phyloP scores from a whole-genome alignment of 2,329 filamentous ascomycete genomes.

The Passalora sequoiae region DNA sequence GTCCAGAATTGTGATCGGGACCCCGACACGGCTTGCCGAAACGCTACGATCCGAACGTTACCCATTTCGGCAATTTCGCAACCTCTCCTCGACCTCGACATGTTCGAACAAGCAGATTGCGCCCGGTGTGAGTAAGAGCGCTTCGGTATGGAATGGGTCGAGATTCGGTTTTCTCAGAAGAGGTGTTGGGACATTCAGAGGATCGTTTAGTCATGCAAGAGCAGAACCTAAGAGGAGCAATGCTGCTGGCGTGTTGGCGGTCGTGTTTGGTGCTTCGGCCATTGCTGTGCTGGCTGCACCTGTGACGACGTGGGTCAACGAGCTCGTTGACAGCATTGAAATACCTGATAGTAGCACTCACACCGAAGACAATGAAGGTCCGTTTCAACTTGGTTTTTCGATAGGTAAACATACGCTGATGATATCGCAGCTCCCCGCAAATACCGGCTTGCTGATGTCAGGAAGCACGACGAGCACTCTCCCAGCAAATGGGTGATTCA shows the following conservation, averaged over 20 bases:
- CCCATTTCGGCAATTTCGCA: slow-evolving; percentile 12
- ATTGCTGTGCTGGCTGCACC: slow-evolving; percentile 21
- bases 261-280: slow-evolving; percentile 20
- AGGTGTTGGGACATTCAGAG: slow-evolving; percentile 13
- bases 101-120: slow-evolving; percentile 18
- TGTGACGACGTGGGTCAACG: slow-evolving; percentile 14
- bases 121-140: slow-evolving; percentile 19
- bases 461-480: slow-evolving; percentile 39
- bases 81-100: slow-evolving; percentile 13
- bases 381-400: no score
- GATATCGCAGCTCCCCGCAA: not conserved
- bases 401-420: no score
- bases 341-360: slow-evolving; percentile 3
- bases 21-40: slow-evolving; percentile 14
- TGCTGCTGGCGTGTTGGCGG: slow-evolving; percentile 16
- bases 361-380: slow-evolving; percentile 5
- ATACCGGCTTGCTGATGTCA: slow-evolving; percentile 29
- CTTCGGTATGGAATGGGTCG: slow-evolving; percentile 7
- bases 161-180: slow-evolving; percentile 12
- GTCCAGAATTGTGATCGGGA: slow-evolving; percentile 14
- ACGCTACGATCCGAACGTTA: slow-evolving; percentile 1
- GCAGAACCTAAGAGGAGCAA: slow-evolving; percentile 16
- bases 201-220: slow-evolving; percentile 1
- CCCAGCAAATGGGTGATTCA: slow-evolving; percentile 59
- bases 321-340: slow-evolving; percentile 3